Percentiles rank a stretch among this genome's conserved stretches.
These are phyloP conservation scores for Colletotrichum lentis DNA, from an alignment of 2,329 filamentous ascomycete genomes.

Conservation along the genomic window DNA sequence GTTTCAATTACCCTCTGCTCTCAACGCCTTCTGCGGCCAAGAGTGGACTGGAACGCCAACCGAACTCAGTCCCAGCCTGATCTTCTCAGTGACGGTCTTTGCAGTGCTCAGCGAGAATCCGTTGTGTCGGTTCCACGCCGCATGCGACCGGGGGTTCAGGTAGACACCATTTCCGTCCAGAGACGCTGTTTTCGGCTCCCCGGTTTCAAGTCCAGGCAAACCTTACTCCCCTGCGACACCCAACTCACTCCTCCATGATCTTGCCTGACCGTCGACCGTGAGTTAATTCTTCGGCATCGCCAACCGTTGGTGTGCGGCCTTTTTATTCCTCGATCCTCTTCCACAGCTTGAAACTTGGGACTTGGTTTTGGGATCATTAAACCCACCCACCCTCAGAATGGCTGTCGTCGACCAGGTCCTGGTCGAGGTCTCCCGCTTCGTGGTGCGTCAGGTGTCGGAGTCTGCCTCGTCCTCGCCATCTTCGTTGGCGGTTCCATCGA, in stretches of 20 bases:
- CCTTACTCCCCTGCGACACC: conserved; percentile 8
- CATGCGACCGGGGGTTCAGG: conserved; percentile 34
- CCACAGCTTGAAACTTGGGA: conserved; percentile 6
- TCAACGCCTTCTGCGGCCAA: conserved; percentile 8
- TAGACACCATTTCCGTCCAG: conserved; percentile 27
- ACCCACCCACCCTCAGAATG: conserved; percentile 43
- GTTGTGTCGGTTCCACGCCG: conserved; percentile 23
- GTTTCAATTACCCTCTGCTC: conserved; percentile 30
- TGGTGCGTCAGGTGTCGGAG: conserved; percentile 44
- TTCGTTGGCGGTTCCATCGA: conserved; percentile 38
- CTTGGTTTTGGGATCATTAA: not conserved
- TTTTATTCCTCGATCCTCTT: not conserved
- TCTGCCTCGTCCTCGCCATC: conserved; percentile 32
- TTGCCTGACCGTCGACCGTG: conserved; percentile 25
- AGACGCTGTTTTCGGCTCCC: conserved; percentile 32
- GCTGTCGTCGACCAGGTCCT: conserved; percentile 49
- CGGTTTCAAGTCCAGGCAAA: conserved; percentile 20
- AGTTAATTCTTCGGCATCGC: conserved; percentile 25
- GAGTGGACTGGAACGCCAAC: conserved; percentile 21
- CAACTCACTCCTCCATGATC: conserved; percentile 25
- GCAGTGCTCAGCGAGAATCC: not conserved
- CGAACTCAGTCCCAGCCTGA: not conserved
- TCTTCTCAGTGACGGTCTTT: not conserved
- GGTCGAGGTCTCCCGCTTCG: conserved; percentile 48
- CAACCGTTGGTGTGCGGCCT: conserved; percentile 24